Percentiles rank a stretch among this genome's conserved stretches.
Evolutionary conservation across 208 protist genomes (phyloP).

Genomic region (Crithidia fasciculata): DNA sequence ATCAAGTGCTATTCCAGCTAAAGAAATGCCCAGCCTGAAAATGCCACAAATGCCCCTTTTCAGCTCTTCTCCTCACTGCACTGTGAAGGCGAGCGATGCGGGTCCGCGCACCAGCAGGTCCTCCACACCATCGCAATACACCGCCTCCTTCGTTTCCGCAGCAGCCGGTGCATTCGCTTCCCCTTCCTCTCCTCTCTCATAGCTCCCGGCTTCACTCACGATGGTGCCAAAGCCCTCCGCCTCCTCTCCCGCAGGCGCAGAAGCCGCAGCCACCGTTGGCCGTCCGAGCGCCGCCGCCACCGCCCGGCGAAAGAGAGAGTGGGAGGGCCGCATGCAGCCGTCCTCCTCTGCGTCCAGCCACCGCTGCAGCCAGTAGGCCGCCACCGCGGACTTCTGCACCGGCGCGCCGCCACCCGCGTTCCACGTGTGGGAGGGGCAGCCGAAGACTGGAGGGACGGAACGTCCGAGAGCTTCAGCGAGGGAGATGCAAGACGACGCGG

Average conservation of each 20-base stretch:
- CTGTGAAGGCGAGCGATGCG: slow-evolving; percentile 9
- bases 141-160: too few relatives aligned
- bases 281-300: background rate
- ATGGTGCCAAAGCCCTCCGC: too few relatives aligned
- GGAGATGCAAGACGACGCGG: background rate
- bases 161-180: too few relatives aligned
- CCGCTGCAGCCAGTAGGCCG: slow-evolving; percentile 23
- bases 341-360: slow-evolving; percentile 24
- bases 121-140: background rate
- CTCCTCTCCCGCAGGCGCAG: background rate
- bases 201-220: too few relatives aligned
- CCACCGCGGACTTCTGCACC: too few relatives aligned
- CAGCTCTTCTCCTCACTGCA: background rate
- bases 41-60: background rate
- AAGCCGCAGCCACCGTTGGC: too few relatives aligned
- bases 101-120: slow-evolving; percentile 16
- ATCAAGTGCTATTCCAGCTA: too few relatives aligned
- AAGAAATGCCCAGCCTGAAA: too few relatives aligned
- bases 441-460: slow-evolving; percentile 17
- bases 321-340: background rate
- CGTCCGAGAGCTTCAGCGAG: background rate
- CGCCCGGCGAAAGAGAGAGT: slow-evolving; percentile 9
- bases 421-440: slow-evolving; percentile 19
- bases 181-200: too few relatives aligned
- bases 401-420: too few relatives aligned